Percentiles rank a stretch among this genome's conserved stretches.
These are phyloP conservation scores for Eutypa lata DNA, from an alignment of 2,329 filamentous ascomycete species.

Conservation along the genomic window DNA sequence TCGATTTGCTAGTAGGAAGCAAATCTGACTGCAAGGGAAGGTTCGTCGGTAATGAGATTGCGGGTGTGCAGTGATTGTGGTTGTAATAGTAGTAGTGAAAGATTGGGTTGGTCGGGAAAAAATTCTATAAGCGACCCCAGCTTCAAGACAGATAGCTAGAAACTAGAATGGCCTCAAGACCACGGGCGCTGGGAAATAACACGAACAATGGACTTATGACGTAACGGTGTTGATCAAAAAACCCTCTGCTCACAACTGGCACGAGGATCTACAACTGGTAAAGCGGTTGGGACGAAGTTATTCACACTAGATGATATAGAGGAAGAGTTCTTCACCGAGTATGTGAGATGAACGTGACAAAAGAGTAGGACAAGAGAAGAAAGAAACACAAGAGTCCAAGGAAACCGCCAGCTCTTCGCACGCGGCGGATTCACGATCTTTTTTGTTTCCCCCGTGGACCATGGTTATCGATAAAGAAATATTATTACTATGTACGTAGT, in stretches of 20 bases:
- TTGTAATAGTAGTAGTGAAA: no score
- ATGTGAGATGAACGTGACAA: not conserved
- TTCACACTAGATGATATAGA: not conserved
- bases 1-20: not conserved
- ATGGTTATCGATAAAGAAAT: not conserved
- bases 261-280: not conserved
- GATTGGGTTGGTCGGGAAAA: no score
- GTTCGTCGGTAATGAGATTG: not conserved
- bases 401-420: not conserved
- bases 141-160: not conserved
- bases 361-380: not conserved
- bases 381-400: not conserved
- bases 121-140: not conserved
- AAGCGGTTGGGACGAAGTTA: not conserved
- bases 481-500: not conserved
- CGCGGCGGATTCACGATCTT: not conserved
- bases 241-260: not conserved
- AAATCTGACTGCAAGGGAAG: not conserved
- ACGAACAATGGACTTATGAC: not conserved
- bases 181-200: not conserved
- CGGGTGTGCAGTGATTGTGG: no score
- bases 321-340: not conserved
- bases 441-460: not conserved
- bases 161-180: not conserved
- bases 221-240: not conserved